phyloP scores from a whole-genome alignment of 169 alveolate genomes.

The Cryptosporidium canis region DNA sequence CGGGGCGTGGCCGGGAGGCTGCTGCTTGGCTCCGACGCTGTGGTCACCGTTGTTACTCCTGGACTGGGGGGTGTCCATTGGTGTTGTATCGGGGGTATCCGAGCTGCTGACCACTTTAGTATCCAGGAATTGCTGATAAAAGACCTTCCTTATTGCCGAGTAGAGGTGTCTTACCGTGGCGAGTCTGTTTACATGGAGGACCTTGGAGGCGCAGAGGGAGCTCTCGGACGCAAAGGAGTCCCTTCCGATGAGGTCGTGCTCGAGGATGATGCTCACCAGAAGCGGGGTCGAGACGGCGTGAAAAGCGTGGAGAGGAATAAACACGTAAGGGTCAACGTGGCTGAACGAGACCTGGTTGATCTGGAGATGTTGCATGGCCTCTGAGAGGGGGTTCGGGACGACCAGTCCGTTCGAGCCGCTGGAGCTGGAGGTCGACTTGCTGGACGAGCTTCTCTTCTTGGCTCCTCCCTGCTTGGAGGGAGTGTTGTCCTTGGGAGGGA shows the following conservation, averaged over 20 bases:
- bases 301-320: conserved; percentile 36
- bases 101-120: background rate
- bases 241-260: conserved; percentile 51
- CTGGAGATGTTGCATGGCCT: conserved; percentile 48
- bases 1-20: background rate
- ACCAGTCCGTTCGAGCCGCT: background rate
- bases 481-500: background rate
- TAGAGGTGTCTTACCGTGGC: conserved; percentile 49
- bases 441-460: conserved; percentile 6
- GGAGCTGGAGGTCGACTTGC: conserved; percentile 3
- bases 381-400: conserved; percentile 12
- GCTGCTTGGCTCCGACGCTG: background rate
- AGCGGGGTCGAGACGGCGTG: conserved; percentile 46
- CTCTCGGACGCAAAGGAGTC: conserved; percentile 50
- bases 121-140: conserved; percentile 33
- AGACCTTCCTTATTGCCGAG: conserved; percentile 11
- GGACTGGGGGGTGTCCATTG: conserved; percentile 28
- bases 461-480: conserved; percentile 13
- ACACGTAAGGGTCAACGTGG: conserved; percentile 40
- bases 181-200: conserved; percentile 45
- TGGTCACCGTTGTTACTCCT: background rate
- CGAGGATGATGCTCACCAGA: conserved; percentile 10
- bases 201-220: conserved; percentile 16
- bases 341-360: conserved; percentile 38
- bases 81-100: background rate